Evolutionary conservation across 2,329 filamentous ascomycete species (phyloP).

Genomic region (Zarea fungicola): DNA sequence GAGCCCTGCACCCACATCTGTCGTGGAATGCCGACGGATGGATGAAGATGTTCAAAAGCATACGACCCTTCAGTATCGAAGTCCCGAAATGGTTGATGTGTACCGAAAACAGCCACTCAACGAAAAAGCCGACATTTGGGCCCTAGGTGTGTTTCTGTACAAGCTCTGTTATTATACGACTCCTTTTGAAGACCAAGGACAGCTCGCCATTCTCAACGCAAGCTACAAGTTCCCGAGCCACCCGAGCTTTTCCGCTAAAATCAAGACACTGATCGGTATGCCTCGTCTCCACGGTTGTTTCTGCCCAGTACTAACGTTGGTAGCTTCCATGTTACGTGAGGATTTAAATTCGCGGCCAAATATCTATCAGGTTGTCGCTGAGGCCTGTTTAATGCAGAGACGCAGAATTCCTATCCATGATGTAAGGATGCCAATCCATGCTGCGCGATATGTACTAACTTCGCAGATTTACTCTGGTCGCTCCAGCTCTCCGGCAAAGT

Average conservation of each 20-base stretch:
- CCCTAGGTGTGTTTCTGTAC: slow-evolving; percentile 88
- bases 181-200: slow-evolving; percentile 94
- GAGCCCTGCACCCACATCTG: slow-evolving; percentile 75
- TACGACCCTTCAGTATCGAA: slow-evolving; percentile 94
- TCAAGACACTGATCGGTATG: slow-evolving; percentile 84
- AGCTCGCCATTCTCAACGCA: slow-evolving; percentile 94
- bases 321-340: slow-evolving; percentile 87
- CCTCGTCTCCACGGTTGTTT: background rate
- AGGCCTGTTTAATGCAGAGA: slow-evolving; percentile 85
- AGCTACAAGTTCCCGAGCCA: slow-evolving; percentile 88
- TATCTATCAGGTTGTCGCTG: slow-evolving; percentile 86
- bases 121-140: slow-evolving; percentile 99
- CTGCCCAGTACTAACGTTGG: slow-evolving; percentile 18
- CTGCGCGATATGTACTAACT: slow-evolving; percentile 6
- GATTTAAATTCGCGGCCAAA: slow-evolving; percentile 74
- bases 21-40: slow-evolving; percentile 82
- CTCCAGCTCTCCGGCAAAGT: slow-evolving; percentile 37
- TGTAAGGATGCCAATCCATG: slow-evolving; percentile 46
- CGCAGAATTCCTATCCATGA: slow-evolving; percentile 83
- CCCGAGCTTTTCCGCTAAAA: slow-evolving; percentile 79
- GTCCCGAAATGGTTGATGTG: slow-evolving; percentile 98
- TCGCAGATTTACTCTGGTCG: slow-evolving; percentile 57
- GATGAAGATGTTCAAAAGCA: slow-evolving; percentile 97
- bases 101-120: slow-evolving; percentile 95
- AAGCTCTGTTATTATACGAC: slow-evolving; percentile 99